Conservation (phyloP, 805 yeast genomes). For the Scheffersomyces spartinae region DNA sequence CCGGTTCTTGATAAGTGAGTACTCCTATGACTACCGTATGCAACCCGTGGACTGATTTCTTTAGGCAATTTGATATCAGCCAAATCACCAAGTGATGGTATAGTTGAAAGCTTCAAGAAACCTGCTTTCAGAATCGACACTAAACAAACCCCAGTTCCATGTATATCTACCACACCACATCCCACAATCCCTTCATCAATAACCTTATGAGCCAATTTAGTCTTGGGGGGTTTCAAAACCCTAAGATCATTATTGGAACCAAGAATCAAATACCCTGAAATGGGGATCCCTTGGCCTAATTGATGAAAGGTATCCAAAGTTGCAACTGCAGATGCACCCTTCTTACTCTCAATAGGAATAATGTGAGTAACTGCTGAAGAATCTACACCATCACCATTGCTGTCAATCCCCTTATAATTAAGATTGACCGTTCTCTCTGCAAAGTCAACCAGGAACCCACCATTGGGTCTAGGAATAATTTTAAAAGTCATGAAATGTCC, state of each 20-base stretch:
- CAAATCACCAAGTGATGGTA: constrained; percentile 57
- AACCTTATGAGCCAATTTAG: constrained; percentile 53
- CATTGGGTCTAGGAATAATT: constrained; percentile 46
- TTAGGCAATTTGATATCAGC: constrained; percentile 28
- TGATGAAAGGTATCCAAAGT: constrained; percentile 42
- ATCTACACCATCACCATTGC: constrained; percentile 30
- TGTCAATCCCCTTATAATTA: constrained; percentile 16
- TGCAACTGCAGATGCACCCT: constrained; percentile 61
- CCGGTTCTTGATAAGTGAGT: constrained; percentile 36
- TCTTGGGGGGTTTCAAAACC: constrained; percentile 45
- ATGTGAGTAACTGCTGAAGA: constrained; percentile 43
- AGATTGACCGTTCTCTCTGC: constrained; percentile 30
- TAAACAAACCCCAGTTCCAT: constrained; percentile 34
- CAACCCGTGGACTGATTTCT: constrained; percentile 13
- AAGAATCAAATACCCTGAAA: constrained; percentile 52
- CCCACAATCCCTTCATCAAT: no score
- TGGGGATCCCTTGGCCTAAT: constrained; percentile 46
- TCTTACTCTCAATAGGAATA: constrained; percentile 43
- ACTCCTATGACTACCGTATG: constrained; percentile 11
- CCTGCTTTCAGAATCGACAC: constrained; percentile 36
- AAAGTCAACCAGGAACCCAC: constrained; percentile 50
- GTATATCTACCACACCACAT: constrained; percentile 39
- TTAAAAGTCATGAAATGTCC: constrained; percentile 52
- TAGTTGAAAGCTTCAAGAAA: constrained; percentile 33
- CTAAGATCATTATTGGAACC: constrained; percentile 52